Conservation (phyloP, 2,329 filamentous ascomycete species). For the Dissoconium aciculare region DNA sequence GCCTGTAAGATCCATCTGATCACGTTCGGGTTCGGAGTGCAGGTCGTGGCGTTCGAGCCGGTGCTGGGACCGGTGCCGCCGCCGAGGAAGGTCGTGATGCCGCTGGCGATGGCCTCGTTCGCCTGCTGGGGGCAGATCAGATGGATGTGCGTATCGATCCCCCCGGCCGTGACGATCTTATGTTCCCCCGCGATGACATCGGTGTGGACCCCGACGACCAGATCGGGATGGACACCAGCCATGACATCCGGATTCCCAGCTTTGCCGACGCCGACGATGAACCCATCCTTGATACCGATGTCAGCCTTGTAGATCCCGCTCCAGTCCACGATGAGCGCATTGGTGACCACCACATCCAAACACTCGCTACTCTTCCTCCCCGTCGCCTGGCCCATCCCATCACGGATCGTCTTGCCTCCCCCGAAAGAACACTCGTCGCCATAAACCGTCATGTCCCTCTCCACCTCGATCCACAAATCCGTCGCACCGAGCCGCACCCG, state of each 20-base stretch:
- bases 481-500: slow-evolving; percentile 67
- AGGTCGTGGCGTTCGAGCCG: slow-evolving; percentile 82
- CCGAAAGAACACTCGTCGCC: slow-evolving; percentile 94
- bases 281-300: slow-evolving; percentile 77
- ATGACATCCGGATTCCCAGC: slow-evolving; percentile 95
- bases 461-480: slow-evolving; percentile 79
- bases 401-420: slow-evolving; percentile 80
- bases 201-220: slow-evolving; percentile 77
- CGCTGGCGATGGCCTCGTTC: slow-evolving; percentile 66
- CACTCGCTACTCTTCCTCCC: slow-evolving; percentile 57
- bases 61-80: slow-evolving; percentile 89
- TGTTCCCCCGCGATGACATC: slow-evolving; percentile 85
- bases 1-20: slow-evolving; percentile 84
- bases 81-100: slow-evolving; percentile 79
- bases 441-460: slow-evolving; percentile 69
- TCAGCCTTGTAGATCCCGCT: slow-evolving; percentile 92
- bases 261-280: slow-evolving; percentile 82
- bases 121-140: slow-evolving; percentile 91
- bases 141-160: slow-evolving; percentile 81
- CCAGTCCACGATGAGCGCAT: slow-evolving; percentile 82
- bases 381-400: slow-evolving; percentile 89
- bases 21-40: slow-evolving; percentile 71
- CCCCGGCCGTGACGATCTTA: slow-evolving; percentile 81
- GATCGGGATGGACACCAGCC: slow-evolving; percentile 63
- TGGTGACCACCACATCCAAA: slow-evolving; percentile 75